Base-by-base conservation (phyloP, 345 rosid genomes). In the Populus ilicifolia region DNA sequence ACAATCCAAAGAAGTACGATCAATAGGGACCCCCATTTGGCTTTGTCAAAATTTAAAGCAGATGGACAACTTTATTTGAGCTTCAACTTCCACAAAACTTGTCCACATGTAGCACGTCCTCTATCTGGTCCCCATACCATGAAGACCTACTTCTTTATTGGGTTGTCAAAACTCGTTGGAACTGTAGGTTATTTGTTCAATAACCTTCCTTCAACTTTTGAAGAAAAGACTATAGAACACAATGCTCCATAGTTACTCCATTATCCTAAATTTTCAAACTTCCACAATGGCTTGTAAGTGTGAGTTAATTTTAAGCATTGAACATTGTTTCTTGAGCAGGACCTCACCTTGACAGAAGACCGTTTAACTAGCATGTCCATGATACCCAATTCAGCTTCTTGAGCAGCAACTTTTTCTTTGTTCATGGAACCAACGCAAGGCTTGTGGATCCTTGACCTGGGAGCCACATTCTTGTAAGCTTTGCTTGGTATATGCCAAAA, bases 401-500 rank as follows among this genome's bases (percentile, higher is more conserved):
- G 98, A 85, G 94, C 70, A 80, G 91, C 93, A 72, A 92, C 93
- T 30, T 38, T 84, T 80, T 92, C 97, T 83, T 78, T 87, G 87
- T 93, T 96, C 52, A 93, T 91, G 38, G 96, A 92, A 52, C 99
- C 98, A 0, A 91, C 93, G 20, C 97, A 96, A 70, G 97, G 97
- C 82, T 81, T 86, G 71, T 43, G 70, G 64, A 96, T 80, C 78
- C 84, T 59, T 35, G 80, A 77, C 84, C 5, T 5, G 20, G 98
- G 97, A 77, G 99, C 95, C 75, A 96, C 98, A 70, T 86, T 82
- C 81, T 85, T 75, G 78, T 83, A 93, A 78, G 94, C 93, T 82
- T 85, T 87, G 81, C 93, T 91, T 1, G 98, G 99, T 87, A 93
- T 88, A 54, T 96, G 99, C 98, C 97, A 96, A 83, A 96, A 92